Base-by-base conservation (phyloP, 768 basidiomycete genomes). In the Russula sp. region DNA sequence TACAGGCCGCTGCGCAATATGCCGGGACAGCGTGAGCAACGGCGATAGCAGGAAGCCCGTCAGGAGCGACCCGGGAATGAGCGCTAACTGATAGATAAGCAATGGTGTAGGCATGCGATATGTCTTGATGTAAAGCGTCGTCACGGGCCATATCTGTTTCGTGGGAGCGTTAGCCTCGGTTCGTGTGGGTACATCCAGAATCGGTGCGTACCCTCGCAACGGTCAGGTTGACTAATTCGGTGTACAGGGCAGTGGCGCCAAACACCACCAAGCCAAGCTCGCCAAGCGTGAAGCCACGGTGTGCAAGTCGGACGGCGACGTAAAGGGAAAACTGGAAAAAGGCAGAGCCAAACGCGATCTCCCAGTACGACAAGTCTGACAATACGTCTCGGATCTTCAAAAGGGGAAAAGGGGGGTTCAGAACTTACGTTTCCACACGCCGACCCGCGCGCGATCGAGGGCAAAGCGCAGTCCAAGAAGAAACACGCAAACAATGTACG, bases 31-130 rank as follows among this genome's bases (percentile, higher is more conserved):
- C 50, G 92, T 87, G 18, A 99, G 87, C 47, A 98, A 78, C 0
- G 97, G 97, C 0, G 93, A 93, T n/a, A 99, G 82, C 8, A 98
- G 77, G 75, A 98, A 93, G 14, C 97, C 97, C n/a, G 87, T 87
- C 37, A 98, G 77, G 61, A 98, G 83, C 0, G 94, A 88, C 27
- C 97, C 97, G 4, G 89, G 91, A 52, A 99, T 89, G 51, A 98
- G 81, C 2, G 97, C 92, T 47, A 95, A 80, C 71, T 98, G 97
- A 75, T 93, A 95, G 45, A 88, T 83, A 55, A 98, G 81, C 18
- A 98, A 80, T 11, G 97, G 96, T 2, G 91, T 96, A 10, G 97
- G 94, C 6, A 94, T 78, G 45, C 96, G 88, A 71, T 90, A 97
- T 0, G 96, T 96, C 72, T 90, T 89, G 76, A 96, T 89, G 73